These are phyloP conservation scores for Laguncularia racemosa DNA, from an alignment of 345 rosid species.

Conservation along the genomic window DNA sequence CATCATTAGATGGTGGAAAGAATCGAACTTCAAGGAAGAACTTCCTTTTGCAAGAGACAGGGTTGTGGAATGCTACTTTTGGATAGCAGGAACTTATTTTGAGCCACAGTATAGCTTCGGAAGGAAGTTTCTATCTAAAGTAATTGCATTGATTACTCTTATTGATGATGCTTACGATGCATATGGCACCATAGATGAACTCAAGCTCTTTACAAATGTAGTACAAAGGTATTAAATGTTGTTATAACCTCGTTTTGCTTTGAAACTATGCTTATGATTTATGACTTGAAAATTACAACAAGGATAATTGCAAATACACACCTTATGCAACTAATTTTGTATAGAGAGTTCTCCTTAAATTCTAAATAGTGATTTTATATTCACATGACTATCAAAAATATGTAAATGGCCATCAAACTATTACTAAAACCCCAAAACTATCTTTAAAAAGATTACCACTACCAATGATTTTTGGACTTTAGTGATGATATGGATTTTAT, in stretches of 20 bases:
- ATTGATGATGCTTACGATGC: slow-evolving; percentile 26
- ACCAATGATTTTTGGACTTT: no score
- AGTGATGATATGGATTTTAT: no score
- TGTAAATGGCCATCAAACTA: no score
- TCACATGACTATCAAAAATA: no score
- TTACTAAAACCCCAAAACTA: no score
- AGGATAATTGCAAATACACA: no score
- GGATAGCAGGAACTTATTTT: slow-evolving; percentile 12
- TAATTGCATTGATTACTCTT: neutral
- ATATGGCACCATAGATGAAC: slow-evolving; percentile 26
- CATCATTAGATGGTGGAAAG: slow-evolving; percentile 22
- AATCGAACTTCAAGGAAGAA: slow-evolving; percentile 6
- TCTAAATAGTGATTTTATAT: no score
- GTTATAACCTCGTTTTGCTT: neutral
- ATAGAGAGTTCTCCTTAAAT: no score
- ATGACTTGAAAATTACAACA: no score
- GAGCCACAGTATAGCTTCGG: slow-evolving; percentile 12
- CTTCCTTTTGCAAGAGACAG: slow-evolving; percentile 24
- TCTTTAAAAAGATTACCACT: no score
- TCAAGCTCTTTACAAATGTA: slow-evolving; percentile 19
- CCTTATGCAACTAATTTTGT: no score
- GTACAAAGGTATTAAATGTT: slow-evolving; percentile 8
- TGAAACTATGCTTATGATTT: neutral
- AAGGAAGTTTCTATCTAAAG: slow-evolving; percentile 11
- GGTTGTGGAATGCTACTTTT: slow-evolving; percentile 21